A percentile compares a stretch with the other conserved stretches of the same genome.
These are phyloP conservation scores for Blastocystis sp. DNA, from an alignment of 352 stramenopile species.

Conservation along the genomic window DNA sequence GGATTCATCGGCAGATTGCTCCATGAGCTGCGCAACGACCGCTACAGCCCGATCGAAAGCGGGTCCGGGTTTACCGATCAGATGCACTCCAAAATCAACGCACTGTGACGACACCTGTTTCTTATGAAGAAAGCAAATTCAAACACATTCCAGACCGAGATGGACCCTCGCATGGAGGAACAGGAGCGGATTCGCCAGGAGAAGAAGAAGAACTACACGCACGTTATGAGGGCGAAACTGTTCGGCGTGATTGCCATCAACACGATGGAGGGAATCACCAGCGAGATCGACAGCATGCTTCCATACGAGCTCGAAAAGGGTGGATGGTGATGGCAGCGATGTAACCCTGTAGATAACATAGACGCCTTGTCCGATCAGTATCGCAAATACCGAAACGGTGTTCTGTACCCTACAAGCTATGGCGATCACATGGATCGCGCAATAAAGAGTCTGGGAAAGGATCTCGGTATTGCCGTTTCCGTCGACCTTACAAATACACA, in stretches of 20 bases:
- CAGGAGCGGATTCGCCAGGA: conserved; percentile 25
- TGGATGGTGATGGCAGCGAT: no score
- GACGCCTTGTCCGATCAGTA: conserved; percentile 55
- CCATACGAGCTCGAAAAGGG: conserved; percentile 60
- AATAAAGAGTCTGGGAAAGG: conserved; percentile 68
- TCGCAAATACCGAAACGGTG: conserved; percentile 63
- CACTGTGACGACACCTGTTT: conserved; percentile 37
- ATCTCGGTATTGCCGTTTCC: conserved; percentile 62
- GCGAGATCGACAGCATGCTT: conserved; percentile 55
- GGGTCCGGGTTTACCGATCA: conserved; percentile 21
- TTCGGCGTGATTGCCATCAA: conserved; percentile 67
- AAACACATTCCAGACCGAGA: conserved; percentile 38
- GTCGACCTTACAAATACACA: conserved; percentile 67
- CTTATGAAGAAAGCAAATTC: not conserved
- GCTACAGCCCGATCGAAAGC: not conserved
- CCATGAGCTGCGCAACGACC: conserved; percentile 45
- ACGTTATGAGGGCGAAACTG: conserved; percentile 65
- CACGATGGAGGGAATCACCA: conserved; percentile 56
- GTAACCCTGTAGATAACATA: conserved; percentile 62
- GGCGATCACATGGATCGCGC: conserved; percentile 69
- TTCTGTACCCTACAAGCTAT: conserved; percentile 67
- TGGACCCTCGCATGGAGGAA: conserved; percentile 29
- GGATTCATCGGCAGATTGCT: conserved; percentile 26
- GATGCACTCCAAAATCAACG: conserved; percentile 28
- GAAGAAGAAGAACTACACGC: conserved; percentile 48